A percentile compares a stretch with the other conserved stretches of the same genome.
Conservation (phyloP, 495 filamentous ascomycete genomes). For the Annulohypoxylon stygium region DNA sequence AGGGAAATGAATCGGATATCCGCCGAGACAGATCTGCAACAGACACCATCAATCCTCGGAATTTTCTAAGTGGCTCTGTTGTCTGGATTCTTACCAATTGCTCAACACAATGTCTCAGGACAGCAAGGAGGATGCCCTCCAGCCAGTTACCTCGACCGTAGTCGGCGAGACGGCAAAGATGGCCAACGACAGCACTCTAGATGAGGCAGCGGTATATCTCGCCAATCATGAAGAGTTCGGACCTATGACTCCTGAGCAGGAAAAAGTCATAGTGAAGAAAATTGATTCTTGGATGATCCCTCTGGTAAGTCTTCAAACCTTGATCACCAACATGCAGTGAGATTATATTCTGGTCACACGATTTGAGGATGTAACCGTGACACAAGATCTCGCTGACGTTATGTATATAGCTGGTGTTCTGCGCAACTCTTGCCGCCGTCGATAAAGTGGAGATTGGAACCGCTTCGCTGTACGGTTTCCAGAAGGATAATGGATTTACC, state of each 20-base stretch:
- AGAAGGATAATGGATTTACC: conserved; percentile 61
- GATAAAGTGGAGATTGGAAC: conserved; percentile 52
- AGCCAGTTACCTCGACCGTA: conserved; percentile 27
- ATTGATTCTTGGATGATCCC: conserved; percentile 63
- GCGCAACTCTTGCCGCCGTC: conserved; percentile 50
- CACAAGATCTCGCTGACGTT: conserved; percentile 2
- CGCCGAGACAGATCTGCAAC: conserved; percentile 12
- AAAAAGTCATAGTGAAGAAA: conserved; percentile 58
- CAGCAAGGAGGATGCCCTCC: conserved; percentile 28
- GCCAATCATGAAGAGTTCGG: conserved; percentile 40
- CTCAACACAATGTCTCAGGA: conserved; percentile 31
- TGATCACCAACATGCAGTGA: background rate
- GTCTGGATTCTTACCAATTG: background rate
- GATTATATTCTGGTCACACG: conserved; percentile 3
- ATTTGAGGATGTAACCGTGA: background rate
- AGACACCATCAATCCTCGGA: conserved; percentile 17
- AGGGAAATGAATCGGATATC: conserved; percentile 13
- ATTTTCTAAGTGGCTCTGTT: background rate
- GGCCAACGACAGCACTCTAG: conserved; percentile 29
- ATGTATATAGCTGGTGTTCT: conserved; percentile 33
- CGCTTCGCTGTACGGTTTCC: conserved; percentile 67
- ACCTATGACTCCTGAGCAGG: conserved; percentile 49
- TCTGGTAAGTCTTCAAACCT: conserved; percentile 50
- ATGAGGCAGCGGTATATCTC: conserved; percentile 43
- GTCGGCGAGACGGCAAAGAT: conserved; percentile 30